phyloP scores from a whole-genome alignment of 805 yeast species.

The Cyberlindnera maritima region DNA sequence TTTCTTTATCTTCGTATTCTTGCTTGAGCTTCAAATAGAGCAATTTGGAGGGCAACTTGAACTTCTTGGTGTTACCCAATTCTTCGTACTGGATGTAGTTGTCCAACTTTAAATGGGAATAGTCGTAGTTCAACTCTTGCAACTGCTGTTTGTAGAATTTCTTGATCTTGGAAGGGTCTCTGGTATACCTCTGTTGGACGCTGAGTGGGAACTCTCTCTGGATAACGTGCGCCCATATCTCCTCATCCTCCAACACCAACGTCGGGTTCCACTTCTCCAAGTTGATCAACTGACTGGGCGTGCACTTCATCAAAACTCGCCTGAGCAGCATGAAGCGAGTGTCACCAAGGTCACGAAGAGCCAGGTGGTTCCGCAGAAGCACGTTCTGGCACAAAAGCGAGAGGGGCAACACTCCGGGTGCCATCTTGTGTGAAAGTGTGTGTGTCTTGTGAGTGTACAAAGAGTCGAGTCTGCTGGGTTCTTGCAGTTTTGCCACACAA shows the following conservation, averaged over 20 bases:
- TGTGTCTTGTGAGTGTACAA: neutral
- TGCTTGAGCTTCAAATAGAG: conserved; percentile 32
- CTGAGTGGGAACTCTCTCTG: conserved; percentile 35
- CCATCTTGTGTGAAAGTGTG: conserved; percentile 1
- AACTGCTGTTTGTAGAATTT: conserved; percentile 22
- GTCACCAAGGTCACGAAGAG: conserved; percentile 28
- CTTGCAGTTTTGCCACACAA: no score
- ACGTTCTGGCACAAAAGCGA: conserved; percentile 25
- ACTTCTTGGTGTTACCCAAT: conserved; percentile 22
- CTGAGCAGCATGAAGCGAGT: conserved; percentile 33
- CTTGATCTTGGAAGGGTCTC: conserved; percentile 20
- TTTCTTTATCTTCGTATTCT: conserved; percentile 33
- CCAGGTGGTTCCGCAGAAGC: conserved; percentile 18
- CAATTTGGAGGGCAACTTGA: conserved; percentile 34
- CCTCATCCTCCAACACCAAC: conserved; percentile 37
- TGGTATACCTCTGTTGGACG: conserved; percentile 30
- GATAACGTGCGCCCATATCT: conserved; percentile 33
- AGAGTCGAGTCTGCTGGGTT: no score
- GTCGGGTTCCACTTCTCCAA: conserved; percentile 32
- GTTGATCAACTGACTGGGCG: conserved; percentile 30
- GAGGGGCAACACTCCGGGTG: conserved; percentile 20
- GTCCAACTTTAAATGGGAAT: conserved; percentile 12
- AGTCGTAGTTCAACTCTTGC: conserved; percentile 16
- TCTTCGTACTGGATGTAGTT: conserved; percentile 17
- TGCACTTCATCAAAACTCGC: conserved; percentile 29